Evolutionary conservation across 129 eudicot genomes (phyloP), one percentile per base, ranked within the genome.

Genomic region (Lactuca sativa): DNA sequence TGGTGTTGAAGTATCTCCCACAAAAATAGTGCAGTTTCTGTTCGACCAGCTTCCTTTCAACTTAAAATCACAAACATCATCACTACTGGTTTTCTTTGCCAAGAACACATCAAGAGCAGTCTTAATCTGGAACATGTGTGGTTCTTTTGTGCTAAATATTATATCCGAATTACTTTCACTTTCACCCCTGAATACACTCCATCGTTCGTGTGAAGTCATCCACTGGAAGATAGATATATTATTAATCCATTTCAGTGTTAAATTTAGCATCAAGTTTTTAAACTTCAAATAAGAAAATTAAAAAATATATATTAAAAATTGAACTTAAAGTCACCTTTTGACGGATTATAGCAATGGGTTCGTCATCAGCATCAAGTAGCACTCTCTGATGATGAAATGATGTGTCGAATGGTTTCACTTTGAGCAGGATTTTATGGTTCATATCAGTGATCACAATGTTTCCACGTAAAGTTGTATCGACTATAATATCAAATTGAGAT

Each of bases 41-140:
- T 72, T 74, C 0, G 78, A 63, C 82, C 79, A 82, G 66, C 78
- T 77, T 66, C 86, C 86, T 59, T 71, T 64, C 38, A 77, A 48
- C 69, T 21, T 43, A 36, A 64, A 64, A 32, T 68, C 73, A 37
- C 6, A 68, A 40, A 18, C 58, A 32, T 34, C 58, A 32, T 34
- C 44, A 47, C 9, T 34, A 33, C 33, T 54, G 17, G 3, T 56
- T 57, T 21, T 21, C 0, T 21, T 21, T 21, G 21, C 21, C 38
- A 36, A 56, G 64, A 37, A 56, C 59, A 65, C 73, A 14, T 65
- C 32, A 7, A 74, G 6, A 4, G 9, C 15, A 13, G 67, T 65
- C 33, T 30, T n/a, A 3, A 32, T 3, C 43, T 41, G 59, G 36
- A 56, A 8, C 38, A 4, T 36, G 10, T 52, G 12, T 36, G 13